Conservation (phyloP, 805 yeast genomes). For the Alloascoidea hylecoeti region DNA sequence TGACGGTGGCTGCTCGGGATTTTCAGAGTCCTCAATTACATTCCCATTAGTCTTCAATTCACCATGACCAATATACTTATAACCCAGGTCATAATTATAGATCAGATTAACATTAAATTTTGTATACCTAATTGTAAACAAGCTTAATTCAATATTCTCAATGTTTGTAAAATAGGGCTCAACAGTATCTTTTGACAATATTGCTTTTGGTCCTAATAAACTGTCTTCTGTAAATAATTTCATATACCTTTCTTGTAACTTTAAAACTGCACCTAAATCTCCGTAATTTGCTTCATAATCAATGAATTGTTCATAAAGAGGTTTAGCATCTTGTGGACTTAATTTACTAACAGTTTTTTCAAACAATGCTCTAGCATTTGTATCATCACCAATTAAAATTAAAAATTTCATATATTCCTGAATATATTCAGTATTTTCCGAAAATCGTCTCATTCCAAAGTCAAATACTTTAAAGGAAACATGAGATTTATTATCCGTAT, state of each 20-base stretch:
- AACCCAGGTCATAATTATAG: background rate
- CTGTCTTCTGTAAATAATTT: conserved; percentile 52
- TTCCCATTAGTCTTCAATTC: background rate
- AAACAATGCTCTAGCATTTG: conserved; percentile 67
- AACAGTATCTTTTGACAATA: conserved; percentile 11
- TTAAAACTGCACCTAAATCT: conserved; percentile 49
- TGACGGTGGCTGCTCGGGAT: conserved; percentile 3
- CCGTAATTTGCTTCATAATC: conserved; percentile 59
- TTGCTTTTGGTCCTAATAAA: conserved; percentile 22
- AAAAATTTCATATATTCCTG: conserved; percentile 61
- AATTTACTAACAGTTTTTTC: conserved; percentile 59
- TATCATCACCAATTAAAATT: conserved; percentile 51
- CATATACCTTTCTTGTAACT: conserved; percentile 51
- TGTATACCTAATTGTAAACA: conserved; percentile 2
- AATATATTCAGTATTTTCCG: conserved; percentile 45
- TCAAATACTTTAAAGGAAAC: conserved; percentile 70
- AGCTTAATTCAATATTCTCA: conserved; percentile 3
- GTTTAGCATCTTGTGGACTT: conserved; percentile 22
- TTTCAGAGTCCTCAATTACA: background rate
- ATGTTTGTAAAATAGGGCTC: conserved; percentile 8
- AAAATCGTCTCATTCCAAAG: conserved; percentile 50
- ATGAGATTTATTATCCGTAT: conserved; percentile 45
- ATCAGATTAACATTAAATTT: background rate
- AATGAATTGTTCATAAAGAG: conserved; percentile 43
- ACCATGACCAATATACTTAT: background rate